Evolutionary conservation across 805 yeast species (phyloP), one percentile per base, ranked within the genome.

Genomic region (Kregervanrija delftensis): DNA sequence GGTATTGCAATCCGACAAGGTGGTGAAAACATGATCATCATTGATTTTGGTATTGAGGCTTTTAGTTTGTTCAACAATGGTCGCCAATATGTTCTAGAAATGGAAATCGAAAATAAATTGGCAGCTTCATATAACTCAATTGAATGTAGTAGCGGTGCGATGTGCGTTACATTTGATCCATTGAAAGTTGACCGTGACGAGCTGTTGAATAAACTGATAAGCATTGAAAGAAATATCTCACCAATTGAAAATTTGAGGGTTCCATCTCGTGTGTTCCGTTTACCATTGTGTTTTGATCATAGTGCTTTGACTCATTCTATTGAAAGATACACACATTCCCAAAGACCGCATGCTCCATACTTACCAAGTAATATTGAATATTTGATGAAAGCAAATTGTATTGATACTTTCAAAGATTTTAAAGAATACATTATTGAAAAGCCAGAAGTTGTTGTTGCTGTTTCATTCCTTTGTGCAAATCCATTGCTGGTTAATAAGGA

Each of bases 41-140:
- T 61, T 44, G 68, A 64, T 47, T 64, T 60, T 47, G 65, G 65
- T 14, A 49, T 49, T 13, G 55, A 52, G 8, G 40, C 57, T 2
- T 64, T 61, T 47, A 53, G 57, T 8, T 47, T 64, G n/a, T 50
- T 61, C 40, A 61, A 58, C 36, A 59, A 56, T 45, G 68, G 67
- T 12, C 54, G 68, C 39, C 66, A 63, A 46, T 58, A 55, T 42
- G 54, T 51, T 8, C 43, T 64, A 9, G 55, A 55, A 15, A 14
- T 40, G 12, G 46, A 49, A 32, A 39, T 53, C 9, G 30, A 40
- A 12, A 41, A 48, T n/a, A 5, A 37, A n/a, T 5, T 47, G 37
- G 4, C 33, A 46, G 33, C 46, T 53, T 11, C 47, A 47, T 48
- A 45, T 28, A 40, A 47, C n/a, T 30, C 52, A 5, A 40, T 45